Conservation (phyloP, 768 basidiomycete genomes). For the Boletus vermiculosoides region DNA sequence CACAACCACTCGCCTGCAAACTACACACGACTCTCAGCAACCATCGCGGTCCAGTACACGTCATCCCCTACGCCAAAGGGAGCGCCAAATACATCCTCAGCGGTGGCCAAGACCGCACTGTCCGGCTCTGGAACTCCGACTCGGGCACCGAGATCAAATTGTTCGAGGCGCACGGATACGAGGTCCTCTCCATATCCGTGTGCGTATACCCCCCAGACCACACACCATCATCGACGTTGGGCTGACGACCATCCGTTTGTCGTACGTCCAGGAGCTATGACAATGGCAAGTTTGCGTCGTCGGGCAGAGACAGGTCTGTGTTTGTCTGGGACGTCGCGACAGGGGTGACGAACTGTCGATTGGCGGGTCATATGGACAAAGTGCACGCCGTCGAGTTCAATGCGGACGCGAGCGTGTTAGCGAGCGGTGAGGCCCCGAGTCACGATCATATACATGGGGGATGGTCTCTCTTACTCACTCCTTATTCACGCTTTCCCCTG, state of each 20-base stretch:
- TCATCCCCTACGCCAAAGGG: slow-evolving; percentile 89
- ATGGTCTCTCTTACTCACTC: neutral
- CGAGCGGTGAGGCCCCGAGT: slow-evolving; percentile 59
- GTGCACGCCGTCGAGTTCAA: slow-evolving; percentile 92
- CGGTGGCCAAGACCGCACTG: slow-evolving; percentile 87
- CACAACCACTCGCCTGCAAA: slow-evolving; percentile 52
- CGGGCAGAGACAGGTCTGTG: slow-evolving; percentile 89
- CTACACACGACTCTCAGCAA: slow-evolving; percentile 60
- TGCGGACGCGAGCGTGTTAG: slow-evolving; percentile 79
- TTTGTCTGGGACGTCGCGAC: slow-evolving; percentile 96
- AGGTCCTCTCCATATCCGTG: slow-evolving; percentile 90
- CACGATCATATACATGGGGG: neutral
- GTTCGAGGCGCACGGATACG: slow-evolving; percentile 92
- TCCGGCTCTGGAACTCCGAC: slow-evolving; percentile 88
- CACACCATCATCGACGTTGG: neutral
- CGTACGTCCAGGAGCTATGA: slow-evolving; percentile 67
- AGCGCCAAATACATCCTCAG: slow-evolving; percentile 86
- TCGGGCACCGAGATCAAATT: slow-evolving; percentile 87
- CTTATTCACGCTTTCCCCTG: neutral
- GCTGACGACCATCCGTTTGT: neutral
- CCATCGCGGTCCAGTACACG: slow-evolving; percentile 86
- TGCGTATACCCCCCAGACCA: slow-evolving; percentile 46
- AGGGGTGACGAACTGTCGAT: slow-evolving; percentile 77
- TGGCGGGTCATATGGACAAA: slow-evolving; percentile 90
- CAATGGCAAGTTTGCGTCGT: slow-evolving; percentile 91